phyloP scores from a whole-genome alignment of 768 basidiomycete species.

The Termitomyces sp. region DNA sequence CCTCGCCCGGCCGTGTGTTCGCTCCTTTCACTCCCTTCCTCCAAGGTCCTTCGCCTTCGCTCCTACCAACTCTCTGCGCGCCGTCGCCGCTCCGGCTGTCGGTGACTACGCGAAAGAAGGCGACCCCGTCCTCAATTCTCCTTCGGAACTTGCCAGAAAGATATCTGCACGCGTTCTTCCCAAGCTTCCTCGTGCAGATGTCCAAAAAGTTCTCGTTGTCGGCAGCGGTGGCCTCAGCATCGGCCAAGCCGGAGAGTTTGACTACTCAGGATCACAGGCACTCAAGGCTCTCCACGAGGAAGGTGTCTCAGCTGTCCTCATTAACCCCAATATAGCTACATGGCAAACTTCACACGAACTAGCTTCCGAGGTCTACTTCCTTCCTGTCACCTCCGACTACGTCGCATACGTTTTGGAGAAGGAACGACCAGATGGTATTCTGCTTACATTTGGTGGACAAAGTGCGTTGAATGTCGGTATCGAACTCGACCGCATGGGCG shows the following conservation, averaged over 20 bases:
- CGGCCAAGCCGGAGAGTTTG: constrained; percentile 99
- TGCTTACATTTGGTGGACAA: constrained; percentile 97
- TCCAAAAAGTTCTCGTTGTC: constrained; percentile 93
- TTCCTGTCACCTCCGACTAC: constrained; percentile 95
- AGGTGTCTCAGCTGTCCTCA: constrained; percentile 89
- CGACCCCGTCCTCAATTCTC: constrained; percentile 84
- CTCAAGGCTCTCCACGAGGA: constrained; percentile 96
- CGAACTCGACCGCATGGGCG: constrained; percentile 93
- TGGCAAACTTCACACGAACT: constrained; percentile 99
- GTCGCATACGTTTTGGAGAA: constrained; percentile 99
- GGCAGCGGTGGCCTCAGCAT: constrained; percentile 95
- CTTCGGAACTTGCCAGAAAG: constrained; percentile 89
- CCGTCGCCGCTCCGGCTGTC: constrained; percentile 72
- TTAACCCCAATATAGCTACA: constrained; percentile 99
- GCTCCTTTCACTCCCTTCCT: constrained; percentile 48
- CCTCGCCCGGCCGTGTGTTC: constrained; percentile 28
- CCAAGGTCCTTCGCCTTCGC: constrained; percentile 30
- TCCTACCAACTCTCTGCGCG: constrained; percentile 51
- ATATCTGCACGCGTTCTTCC: constrained; percentile 95
- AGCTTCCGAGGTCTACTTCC: constrained; percentile 95
- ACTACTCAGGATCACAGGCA: constrained; percentile 98
- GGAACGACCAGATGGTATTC: constrained; percentile 94
- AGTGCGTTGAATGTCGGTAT: constrained; percentile 98
- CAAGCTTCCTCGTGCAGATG: constrained; percentile 84
- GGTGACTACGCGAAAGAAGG: constrained; percentile 63